A percentile compares a stretch with the other conserved stretches of the same genome.
phyloP scores from a whole-genome alignment of 2,329 filamentous ascomycete species.

The Diplodia scrobiculata region DNA sequence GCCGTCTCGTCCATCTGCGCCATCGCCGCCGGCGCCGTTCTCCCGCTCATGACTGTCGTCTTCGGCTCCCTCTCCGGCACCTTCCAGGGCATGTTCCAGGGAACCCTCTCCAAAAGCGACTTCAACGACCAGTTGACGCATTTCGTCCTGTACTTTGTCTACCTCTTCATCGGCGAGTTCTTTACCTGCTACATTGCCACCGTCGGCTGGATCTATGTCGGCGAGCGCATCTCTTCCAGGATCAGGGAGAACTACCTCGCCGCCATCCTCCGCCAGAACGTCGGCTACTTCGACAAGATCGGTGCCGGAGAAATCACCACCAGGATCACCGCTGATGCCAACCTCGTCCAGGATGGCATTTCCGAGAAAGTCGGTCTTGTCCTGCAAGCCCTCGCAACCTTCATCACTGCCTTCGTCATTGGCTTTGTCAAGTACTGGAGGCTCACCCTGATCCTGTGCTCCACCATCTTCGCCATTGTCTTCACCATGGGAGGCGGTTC shows the following conservation, averaged over 20 bases:
- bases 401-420: slow-evolving; percentile 86
- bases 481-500: slow-evolving; percentile 69
- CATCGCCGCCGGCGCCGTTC: slow-evolving; percentile 71
- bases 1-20: slow-evolving; percentile 63
- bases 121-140: slow-evolving; percentile 30
- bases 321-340: slow-evolving; percentile 90
- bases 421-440: slow-evolving; percentile 93
- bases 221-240: slow-evolving; percentile 48
- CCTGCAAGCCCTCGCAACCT: slow-evolving; percentile 49
- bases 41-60: slow-evolving; percentile 71
- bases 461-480: slow-evolving; percentile 78
- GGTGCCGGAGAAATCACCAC: slow-evolving; percentile 93
- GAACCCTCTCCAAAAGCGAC: slow-evolving; percentile 31
- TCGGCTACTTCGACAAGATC: slow-evolving; percentile 68
- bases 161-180: slow-evolving; percentile 34
- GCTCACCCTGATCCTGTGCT: slow-evolving; percentile 80
- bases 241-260: slow-evolving; percentile 64
- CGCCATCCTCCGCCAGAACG: slow-evolving; percentile 47
- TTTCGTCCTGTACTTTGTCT: slow-evolving; percentile 36
- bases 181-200: slow-evolving; percentile 61
- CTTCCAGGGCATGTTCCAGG: slow-evolving; percentile 32
- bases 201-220: slow-evolving; percentile 77
- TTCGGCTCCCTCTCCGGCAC: slow-evolving; percentile 32
- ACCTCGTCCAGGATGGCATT: slow-evolving; percentile 89
- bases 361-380: slow-evolving; percentile 45